phyloP scores from a whole-genome alignment of 441 rosid species.

The Erysimum cheiri region DNA sequence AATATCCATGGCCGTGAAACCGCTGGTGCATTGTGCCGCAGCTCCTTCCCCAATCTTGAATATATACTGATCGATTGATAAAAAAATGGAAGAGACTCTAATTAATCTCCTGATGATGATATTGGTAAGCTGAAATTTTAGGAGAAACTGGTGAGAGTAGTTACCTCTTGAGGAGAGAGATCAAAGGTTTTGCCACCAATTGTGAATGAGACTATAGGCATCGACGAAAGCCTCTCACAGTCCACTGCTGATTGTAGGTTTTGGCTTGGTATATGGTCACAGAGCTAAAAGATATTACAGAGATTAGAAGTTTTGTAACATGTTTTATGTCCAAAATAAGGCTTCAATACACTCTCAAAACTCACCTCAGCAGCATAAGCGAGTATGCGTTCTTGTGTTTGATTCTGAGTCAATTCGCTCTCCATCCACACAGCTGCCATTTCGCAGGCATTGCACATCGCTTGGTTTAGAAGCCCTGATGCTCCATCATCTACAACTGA shows the following conservation, averaged over 20 bases:
- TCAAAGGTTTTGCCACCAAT: slow-evolving; percentile 62
- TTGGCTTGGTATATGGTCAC: slow-evolving; percentile 61
- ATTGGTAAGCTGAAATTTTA: slow-evolving; percentile 10
- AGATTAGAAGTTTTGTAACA: slow-evolving; percentile 14
- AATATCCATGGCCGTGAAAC: slow-evolving; percentile 68
- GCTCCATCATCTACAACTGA: slow-evolving; percentile 55
- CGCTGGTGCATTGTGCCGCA: slow-evolving; percentile 72
- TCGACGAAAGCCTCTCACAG: slow-evolving; percentile 50
- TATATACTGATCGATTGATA: slow-evolving; percentile 61
- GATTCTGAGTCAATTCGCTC: slow-evolving; percentile 53
- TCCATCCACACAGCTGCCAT: slow-evolving; percentile 76
- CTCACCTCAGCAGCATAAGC: slow-evolving; percentile 63
- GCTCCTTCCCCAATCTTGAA: slow-evolving; percentile 66
- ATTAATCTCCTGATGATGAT: background rate
- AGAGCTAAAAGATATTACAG: slow-evolving; percentile 48
- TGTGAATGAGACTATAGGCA: slow-evolving; percentile 61
- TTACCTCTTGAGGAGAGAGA: slow-evolving; percentile 62
- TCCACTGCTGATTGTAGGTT: slow-evolving; percentile 62
- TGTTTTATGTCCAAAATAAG: slow-evolving; percentile 1
- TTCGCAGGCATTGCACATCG: slow-evolving; percentile 65
- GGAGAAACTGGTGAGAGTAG: slow-evolving; percentile 11
- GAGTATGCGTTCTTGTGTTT: slow-evolving; percentile 63
- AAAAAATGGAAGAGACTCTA: background rate
- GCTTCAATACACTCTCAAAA: slow-evolving; percentile 7
- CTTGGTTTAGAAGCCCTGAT: slow-evolving; percentile 48